Percentiles rank a stretch among this genome's conserved stretches.
Evolutionary conservation across 1,284 basidiomycete species (phyloP).

Genomic region (Ustilago hordei): DNA sequence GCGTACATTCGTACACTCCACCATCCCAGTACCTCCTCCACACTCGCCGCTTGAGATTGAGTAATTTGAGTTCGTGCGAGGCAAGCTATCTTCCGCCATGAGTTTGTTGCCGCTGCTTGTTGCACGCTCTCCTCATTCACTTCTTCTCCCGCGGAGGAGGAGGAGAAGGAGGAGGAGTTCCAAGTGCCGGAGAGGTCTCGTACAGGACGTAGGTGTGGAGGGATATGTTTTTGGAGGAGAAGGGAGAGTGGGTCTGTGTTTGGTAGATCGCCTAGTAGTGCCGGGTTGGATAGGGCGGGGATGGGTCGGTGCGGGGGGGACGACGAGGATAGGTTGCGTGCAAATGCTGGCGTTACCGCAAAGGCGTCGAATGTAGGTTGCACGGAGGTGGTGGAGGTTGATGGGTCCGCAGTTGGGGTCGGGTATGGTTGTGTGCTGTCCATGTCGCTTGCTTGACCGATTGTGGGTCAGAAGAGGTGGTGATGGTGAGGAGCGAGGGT

Average conservation of each 20-base stretch:
- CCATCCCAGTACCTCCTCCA: constrained; percentile 34
- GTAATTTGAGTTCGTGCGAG: constrained; percentile 20
- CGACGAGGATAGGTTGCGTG: neutral
- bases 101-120: constrained; percentile 22
- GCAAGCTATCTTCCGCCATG: constrained; percentile 45
- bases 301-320: neutral
- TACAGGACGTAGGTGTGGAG: constrained; percentile 33
- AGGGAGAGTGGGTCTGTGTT: constrained; percentile 42
- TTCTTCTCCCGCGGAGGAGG: neutral
- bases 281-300: constrained; percentile 11
- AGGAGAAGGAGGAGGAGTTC: constrained; percentile 4
- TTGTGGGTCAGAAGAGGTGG: neutral
- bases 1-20: constrained; percentile 49
- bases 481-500: neutral
- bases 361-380: constrained; percentile 12
- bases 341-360: constrained; percentile 26
- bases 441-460: neutral
- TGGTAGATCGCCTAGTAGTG: constrained; percentile 41
- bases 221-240: constrained; percentile 48
- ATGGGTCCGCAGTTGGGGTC: no score
- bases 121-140: constrained; percentile 12
- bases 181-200: constrained; percentile 42
- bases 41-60: neutral
- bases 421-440: neutral
- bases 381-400: neutral